Percentiles rank a stretch among this genome's conserved stretches.
phyloP scores from a whole-genome alignment of 1,284 basidiomycete species.

The Leccinum huronense region DNA sequence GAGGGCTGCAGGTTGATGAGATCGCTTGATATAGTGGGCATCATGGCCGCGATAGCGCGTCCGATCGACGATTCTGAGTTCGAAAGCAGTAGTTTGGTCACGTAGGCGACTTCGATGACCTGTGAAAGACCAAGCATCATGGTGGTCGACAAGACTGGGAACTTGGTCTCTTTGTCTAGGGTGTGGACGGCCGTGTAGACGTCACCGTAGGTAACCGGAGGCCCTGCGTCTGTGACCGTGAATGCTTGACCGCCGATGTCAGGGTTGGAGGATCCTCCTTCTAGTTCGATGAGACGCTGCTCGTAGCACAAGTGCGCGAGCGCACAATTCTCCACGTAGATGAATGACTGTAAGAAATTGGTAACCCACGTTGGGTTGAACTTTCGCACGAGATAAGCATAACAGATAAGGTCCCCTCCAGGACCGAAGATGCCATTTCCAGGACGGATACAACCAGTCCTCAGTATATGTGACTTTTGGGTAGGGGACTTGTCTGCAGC shows the following conservation, averaged over 20 bases:
- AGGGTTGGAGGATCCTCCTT: conserved; percentile 43
- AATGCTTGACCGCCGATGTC: conserved; percentile 73
- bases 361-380: conserved; percentile 62
- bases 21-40: conserved; percentile 54
- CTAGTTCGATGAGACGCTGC: conserved; percentile 53
- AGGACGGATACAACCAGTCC: conserved; percentile 70
- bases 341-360: conserved; percentile 58
- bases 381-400: conserved; percentile 56
- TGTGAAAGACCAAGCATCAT: conserved; percentile 54
- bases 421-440: conserved; percentile 74
- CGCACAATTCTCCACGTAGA: conserved; percentile 72
- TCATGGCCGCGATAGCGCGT: conserved; percentile 37
- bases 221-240: conserved; percentile 59
- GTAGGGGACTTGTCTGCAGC: conserved; percentile 47
- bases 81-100: conserved; percentile 42
- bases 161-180: conserved; percentile 51
- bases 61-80: conserved; percentile 30
- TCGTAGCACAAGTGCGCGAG: conserved; percentile 71
- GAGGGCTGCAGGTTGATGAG: conserved; percentile 67
- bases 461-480: conserved; percentile 38
- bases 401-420: conserved; percentile 66
- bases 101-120: conserved; percentile 54
- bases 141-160: conserved; percentile 54
- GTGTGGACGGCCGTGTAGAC: conserved; percentile 49
- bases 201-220: conserved; percentile 60